Percentiles rank a stretch among this genome's conserved stretches.
These are phyloP conservation scores for Sporormia fimetaria DNA, from an alignment of 495 filamentous ascomycete genomes.

Conservation along the genomic window DNA sequence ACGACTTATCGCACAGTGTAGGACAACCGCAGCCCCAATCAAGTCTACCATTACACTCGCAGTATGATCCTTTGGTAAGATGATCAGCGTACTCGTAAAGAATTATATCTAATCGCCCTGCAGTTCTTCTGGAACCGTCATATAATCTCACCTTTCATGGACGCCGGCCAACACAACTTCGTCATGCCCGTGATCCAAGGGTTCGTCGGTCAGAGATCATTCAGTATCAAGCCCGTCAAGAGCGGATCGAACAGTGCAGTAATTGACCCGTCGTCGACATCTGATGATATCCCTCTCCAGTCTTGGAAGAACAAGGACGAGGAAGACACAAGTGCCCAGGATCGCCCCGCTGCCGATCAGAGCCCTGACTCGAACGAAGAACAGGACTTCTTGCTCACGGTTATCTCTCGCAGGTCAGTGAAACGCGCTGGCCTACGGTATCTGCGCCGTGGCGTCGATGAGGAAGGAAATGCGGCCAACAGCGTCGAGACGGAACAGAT, in stretches of 20 bases:
- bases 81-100: not conserved
- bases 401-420: constrained; percentile 75
- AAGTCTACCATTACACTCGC: constrained; percentile 51
- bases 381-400: constrained; percentile 58
- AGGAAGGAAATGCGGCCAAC: constrained; percentile 80
- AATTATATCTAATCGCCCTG: not conserved
- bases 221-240: constrained; percentile 45
- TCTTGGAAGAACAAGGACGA: constrained; percentile 2
- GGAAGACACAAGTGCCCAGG: not conserved
- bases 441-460: constrained; percentile 81
- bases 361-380: constrained; percentile 11
- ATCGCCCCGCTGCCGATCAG: constrained; percentile 1
- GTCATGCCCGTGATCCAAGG: constrained; percentile 84
- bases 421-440: constrained; percentile 82
- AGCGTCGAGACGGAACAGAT: constrained; percentile 90
- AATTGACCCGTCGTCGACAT: constrained; percentile 19
- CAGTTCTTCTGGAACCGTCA: constrained; percentile 87
- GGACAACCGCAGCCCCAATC: constrained; percentile 36
- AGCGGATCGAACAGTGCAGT: constrained; percentile 21
- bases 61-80: constrained; percentile 59
- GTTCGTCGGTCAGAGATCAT: constrained; percentile 80
- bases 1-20: constrained; percentile 67
- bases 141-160: constrained; percentile 61
- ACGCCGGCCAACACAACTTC: constrained; percentile 51
- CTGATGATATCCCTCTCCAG: constrained; percentile 17